phyloP scores from a whole-genome alignment of 306 rosid genomes.

The Vicia sativa region DNA sequence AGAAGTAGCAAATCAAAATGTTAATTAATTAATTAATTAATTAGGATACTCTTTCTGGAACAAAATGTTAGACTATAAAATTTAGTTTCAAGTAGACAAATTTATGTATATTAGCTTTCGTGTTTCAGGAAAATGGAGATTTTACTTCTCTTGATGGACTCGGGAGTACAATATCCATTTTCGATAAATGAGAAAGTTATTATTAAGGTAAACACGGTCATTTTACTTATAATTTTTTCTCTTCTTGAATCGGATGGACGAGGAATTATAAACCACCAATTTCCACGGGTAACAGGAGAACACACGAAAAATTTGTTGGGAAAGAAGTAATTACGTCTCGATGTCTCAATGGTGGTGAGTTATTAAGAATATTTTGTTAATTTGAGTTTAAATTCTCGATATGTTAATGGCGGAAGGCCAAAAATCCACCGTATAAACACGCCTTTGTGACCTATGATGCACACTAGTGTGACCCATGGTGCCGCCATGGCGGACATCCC shows the following conservation, averaged over 20 bases:
- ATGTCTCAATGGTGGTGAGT: conserved; percentile 99
- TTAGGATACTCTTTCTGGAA: conserved; percentile 12
- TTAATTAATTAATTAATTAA: conserved; percentile 11
- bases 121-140: conserved; percentile 84
- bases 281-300: conserved; percentile 87
- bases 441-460: too few species aligned
- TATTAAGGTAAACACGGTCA: conserved; percentile 68
- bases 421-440: too few species aligned
- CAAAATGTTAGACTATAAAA: conserved; percentile 28
- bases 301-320: conserved; percentile 99
- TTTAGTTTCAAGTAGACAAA: conserved; percentile 30
- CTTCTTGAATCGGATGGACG: conserved; percentile 18
- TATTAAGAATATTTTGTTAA: conserved; percentile 35
- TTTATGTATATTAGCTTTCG: conserved; percentile 17
- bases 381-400: conserved; percentile 23
- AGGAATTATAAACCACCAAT: conserved; percentile 35
- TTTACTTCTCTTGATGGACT: conserved; percentile 59
- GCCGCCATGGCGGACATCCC: too few species aligned
- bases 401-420: not conserved
- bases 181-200: conserved; percentile 92
- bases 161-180: conserved; percentile 91
- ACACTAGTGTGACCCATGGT: too few species aligned
- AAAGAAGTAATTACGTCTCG: conserved; percentile 99
- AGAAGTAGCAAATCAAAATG: conserved; percentile 10
- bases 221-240: conserved; percentile 27